phyloP scores from a whole-genome alignment of 495 filamentous ascomycete genomes.

The Letharia columbiana region DNA sequence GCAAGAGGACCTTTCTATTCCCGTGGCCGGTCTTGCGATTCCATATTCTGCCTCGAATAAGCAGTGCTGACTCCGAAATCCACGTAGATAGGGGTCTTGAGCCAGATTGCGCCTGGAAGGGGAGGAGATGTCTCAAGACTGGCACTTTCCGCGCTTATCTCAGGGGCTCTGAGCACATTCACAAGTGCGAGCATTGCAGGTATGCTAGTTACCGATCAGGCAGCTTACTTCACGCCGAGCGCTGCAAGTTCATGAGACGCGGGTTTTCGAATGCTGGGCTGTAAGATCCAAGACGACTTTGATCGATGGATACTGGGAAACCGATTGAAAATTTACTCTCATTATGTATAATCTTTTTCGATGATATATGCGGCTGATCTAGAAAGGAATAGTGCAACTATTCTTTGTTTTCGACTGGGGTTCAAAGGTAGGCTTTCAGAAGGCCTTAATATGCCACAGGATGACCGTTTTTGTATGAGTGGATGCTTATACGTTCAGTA shows the following conservation, averaged over 20 bases:
- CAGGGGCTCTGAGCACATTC: slow-evolving; percentile 69
- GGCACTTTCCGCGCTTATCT: slow-evolving; percentile 67
- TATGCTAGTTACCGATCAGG: slow-evolving; percentile 54
- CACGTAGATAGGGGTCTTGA: slow-evolving; percentile 59
- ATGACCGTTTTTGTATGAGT: not conserved
- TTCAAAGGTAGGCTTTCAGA: not conserved
- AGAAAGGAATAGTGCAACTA: not conserved
- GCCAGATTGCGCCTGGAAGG: slow-evolving; percentile 67
- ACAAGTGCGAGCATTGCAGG: slow-evolving; percentile 78
- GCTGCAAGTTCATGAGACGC: slow-evolving; percentile 11
- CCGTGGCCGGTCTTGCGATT: too few species aligned
- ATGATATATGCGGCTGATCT: not conserved
- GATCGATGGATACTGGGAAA: not conserved
- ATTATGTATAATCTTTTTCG: not conserved
- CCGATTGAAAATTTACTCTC: not conserved
- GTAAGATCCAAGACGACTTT: not conserved
- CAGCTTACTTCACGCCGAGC: slow-evolving; percentile 24
- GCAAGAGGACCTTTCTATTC: too few species aligned
- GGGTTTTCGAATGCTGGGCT: not conserved
- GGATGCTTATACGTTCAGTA: not conserved
- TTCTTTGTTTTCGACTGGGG: not conserved
- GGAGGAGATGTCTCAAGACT: slow-evolving; percentile 66
- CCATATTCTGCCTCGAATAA: too few species aligned
- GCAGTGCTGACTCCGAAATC: too few species aligned
- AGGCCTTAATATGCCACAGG: not conserved